Evolutionary conservation across 768 basidiomycete species (phyloP).

Genomic region (Pleurotus salmoneostramineus): DNA sequence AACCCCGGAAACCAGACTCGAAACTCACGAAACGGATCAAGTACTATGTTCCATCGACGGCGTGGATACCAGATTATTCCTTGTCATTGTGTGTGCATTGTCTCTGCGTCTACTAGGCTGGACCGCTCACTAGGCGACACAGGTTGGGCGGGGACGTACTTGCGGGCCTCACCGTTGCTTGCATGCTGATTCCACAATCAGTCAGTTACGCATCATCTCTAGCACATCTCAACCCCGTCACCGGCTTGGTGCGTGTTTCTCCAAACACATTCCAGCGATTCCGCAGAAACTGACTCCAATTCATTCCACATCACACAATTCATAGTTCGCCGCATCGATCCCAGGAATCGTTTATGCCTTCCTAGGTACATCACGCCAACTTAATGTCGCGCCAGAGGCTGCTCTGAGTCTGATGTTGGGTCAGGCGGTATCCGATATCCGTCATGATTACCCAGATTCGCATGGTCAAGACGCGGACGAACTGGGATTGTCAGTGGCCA

Average conservation of each 20-base stretch:
- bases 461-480: slow-evolving; percentile 39
- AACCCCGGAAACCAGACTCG: slow-evolving; percentile 15
- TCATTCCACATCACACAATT: background rate
- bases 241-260: slow-evolving; percentile 65
- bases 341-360: slow-evolving; percentile 87
- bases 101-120: slow-evolving; percentile 2
- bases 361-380: slow-evolving; percentile 80
- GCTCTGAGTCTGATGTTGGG: slow-evolving; percentile 84
- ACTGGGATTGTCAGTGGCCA: slow-evolving; percentile 65
- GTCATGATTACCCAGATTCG: slow-evolving; percentile 43
- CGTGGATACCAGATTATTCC: slow-evolving; percentile 80
- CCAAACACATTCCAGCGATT: background rate
- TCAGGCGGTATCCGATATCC: slow-evolving; percentile 73
- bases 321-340: slow-evolving; percentile 78
- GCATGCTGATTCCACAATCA: slow-evolving; percentile 81
- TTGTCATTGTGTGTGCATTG: slow-evolving; percentile 49
- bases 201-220: slow-evolving; percentile 90
- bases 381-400: slow-evolving; percentile 88
- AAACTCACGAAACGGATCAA: slow-evolving; percentile 45
- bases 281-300: background rate
- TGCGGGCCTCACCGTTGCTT: slow-evolving; percentile 82
- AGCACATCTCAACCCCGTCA: slow-evolving; percentile 79
- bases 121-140: background rate
- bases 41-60: slow-evolving; percentile 75
- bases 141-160: slow-evolving; percentile 59